A percentile compares a stretch with the other conserved stretches of the same genome.
These are phyloP conservation scores for Pseudopithomyces chartarum DNA, from an alignment of 2,329 filamentous ascomycete species.

Conservation along the genomic window DNA sequence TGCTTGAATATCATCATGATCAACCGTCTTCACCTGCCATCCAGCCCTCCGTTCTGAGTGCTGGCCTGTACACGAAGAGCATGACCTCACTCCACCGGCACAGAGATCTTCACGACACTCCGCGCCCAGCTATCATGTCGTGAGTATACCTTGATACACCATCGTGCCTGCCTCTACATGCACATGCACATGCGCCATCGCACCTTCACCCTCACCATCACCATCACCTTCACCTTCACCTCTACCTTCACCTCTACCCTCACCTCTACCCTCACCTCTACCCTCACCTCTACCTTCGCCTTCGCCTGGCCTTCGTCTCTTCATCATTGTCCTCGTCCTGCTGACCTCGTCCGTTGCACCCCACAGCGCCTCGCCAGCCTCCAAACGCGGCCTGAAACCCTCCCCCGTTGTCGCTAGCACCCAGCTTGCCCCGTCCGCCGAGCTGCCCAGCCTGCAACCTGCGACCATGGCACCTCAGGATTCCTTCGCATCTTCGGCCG, in stretches of 20 bases:
- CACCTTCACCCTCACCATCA: background rate
- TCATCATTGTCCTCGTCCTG: slow-evolving; percentile 17
- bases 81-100: slow-evolving; percentile 38
- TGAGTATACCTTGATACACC: slow-evolving; percentile 36
- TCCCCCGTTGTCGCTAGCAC: slow-evolving; percentile 44
- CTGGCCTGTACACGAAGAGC: slow-evolving; percentile 36
- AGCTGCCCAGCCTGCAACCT: slow-evolving; percentile 36
- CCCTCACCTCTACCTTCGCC: too few relatives aligned
- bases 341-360: slow-evolving; percentile 36
- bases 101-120: slow-evolving; percentile 28
- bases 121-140: slow-evolving; percentile 41
- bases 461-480: slow-evolving; percentile 33
- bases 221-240: background rate
- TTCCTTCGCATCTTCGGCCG: slow-evolving; percentile 23
- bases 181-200: background rate
- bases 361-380: slow-evolving; percentile 47
- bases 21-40: slow-evolving; percentile 36
- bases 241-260: background rate
- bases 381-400: slow-evolving; percentile 52
- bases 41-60: slow-evolving; percentile 37
- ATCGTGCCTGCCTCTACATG: slow-evolving; percentile 14
- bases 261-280: too few relatives aligned
- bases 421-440: slow-evolving; percentile 26
- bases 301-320: slow-evolving; percentile 8
- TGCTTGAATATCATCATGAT: slow-evolving; percentile 47